Evolutionary conservation across 2,329 filamentous ascomycete species (phyloP).

Genomic region (Parascedosporium putredinis): DNA sequence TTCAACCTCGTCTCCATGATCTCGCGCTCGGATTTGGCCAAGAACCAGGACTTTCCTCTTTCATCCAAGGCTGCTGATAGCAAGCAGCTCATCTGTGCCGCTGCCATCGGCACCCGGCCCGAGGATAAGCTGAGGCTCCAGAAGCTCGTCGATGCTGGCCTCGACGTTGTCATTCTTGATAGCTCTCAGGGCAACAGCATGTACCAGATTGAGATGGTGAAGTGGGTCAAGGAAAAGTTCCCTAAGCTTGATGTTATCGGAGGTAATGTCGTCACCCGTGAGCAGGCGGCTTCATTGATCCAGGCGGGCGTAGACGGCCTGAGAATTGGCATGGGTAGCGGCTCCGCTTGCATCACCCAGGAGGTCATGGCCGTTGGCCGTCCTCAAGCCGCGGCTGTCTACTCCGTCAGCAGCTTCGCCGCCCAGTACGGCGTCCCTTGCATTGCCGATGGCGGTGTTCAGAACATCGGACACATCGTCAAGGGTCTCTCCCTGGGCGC

Average conservation of each 20-base stretch:
- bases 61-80: constrained; percentile 94
- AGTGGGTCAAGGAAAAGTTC: constrained; percentile 83
- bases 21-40: constrained; percentile 90
- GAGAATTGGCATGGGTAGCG: constrained; percentile 97
- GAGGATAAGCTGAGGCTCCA: constrained; percentile 82
- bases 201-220: constrained; percentile 98
- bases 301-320: constrained; percentile 91
- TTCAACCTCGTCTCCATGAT: constrained; percentile 87
- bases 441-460: constrained; percentile 94
- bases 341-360: constrained; percentile 96
- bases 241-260: constrained; percentile 87
- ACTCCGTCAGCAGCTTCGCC: constrained; percentile 81
- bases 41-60: constrained; percentile 94
- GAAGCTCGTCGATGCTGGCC: constrained; percentile 84
- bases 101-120: constrained; percentile 87
- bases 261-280: constrained; percentile 95
- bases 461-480: constrained; percentile 98
- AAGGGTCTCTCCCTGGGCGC: constrained; percentile 94
- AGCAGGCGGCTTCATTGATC: constrained; percentile 88
- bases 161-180: constrained; percentile 92
- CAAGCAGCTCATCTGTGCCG: constrained; percentile 93
- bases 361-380: constrained; percentile 99
- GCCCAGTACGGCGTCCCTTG: constrained; percentile 91
- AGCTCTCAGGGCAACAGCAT: constrained; percentile 97
- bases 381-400: constrained; percentile 88